These are phyloP conservation scores for Trichoderma afroharzianum DNA, from an alignment of 2,329 filamentous ascomycete genomes.

Conservation along the genomic window DNA sequence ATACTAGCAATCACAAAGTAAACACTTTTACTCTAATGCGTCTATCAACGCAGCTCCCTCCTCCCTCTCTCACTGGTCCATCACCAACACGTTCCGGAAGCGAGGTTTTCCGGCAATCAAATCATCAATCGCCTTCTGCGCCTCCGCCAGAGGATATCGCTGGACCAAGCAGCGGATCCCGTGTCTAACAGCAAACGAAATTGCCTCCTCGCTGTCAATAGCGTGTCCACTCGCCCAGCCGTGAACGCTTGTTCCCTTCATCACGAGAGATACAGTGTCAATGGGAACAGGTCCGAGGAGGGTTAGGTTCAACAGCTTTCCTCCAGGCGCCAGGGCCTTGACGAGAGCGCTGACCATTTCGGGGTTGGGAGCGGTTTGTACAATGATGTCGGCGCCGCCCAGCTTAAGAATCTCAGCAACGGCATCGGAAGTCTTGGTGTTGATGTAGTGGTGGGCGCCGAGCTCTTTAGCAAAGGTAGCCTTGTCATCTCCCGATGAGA, in stretches of 20 bases:
- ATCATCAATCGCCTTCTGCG: conserved; percentile 42
- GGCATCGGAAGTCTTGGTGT: conserved; percentile 51
- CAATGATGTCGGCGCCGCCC: conserved; percentile 60
- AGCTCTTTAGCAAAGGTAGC: conserved; percentile 57
- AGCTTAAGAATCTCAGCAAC: conserved; percentile 48
- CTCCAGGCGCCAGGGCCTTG: conserved; percentile 48
- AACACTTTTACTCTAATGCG: background rate
- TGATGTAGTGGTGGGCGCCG: conserved; percentile 44
- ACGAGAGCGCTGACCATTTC: conserved; percentile 51
- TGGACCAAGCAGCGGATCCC: conserved; percentile 63
- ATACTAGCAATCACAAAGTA: background rate
- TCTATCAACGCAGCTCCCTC: too few relatives aligned
- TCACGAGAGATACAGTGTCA: conserved; percentile 41
- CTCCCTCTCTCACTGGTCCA: conserved; percentile 27
- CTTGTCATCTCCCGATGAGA: conserved; percentile 64
- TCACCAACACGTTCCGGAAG: conserved; percentile 44
- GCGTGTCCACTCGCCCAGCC: conserved; percentile 63
- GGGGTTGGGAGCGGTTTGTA: conserved; percentile 61
- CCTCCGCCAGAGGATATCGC: conserved; percentile 56
- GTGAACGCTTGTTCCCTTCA: conserved; percentile 56
- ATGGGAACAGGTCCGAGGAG: conserved; percentile 44
- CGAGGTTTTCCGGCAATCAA: conserved; percentile 41
- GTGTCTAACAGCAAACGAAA: conserved; percentile 60
- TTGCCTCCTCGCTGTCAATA: conserved; percentile 61
- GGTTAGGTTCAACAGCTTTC: conserved; percentile 60